Evolutionary conservation across 1,284 basidiomycete genomes (phyloP), one percentile per base, ranked within the genome.

Genomic region (Pterulicium gracile): DNA sequence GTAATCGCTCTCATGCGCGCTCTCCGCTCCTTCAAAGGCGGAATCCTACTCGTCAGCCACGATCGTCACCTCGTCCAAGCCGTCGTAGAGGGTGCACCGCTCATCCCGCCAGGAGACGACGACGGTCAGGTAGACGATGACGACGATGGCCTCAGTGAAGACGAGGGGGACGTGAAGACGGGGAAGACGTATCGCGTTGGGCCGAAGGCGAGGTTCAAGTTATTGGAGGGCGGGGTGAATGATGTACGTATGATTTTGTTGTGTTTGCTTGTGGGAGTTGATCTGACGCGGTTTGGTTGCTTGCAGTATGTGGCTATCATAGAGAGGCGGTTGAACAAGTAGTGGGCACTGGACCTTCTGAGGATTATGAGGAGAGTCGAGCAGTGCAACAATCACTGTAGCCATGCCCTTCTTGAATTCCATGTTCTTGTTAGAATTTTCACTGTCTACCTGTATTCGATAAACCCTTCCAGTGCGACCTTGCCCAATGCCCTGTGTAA

Each of bases 21-120:
- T 3, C 64, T 86, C 18, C 66, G 67, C 42, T 59, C 58, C 13
- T 87, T 72, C 54, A 61, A 62, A 19, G 82, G 84, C 2, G 79
- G 73, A 0, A 58, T 86, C 22, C 61, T 85, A 7, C 64, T 86
- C 7, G 73, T 87, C 46, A 82, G 78, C 24, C 84, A 88, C 58
- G 84, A 87, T 56, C 68, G 82, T 50, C 69, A 57, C 52, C 60
- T 66, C 46, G 52, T 55, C 44, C 61, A 60, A 7, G 58, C 60
- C 14, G 62, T 69, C n/a, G 54, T 69, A 18, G 65, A 69, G 46
- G 58, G 65, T 3, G 54, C 57, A 12, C 54, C 61, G 1, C 49
- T 50, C n/a, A 50, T 43, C 12, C 51, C 56, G 7, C 10, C 7
- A 32, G 27, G 27, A 7, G 56, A 54, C n/a, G 52, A 52, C 3